Base-by-base conservation (phyloP, 176 grass and related monocot species). In the Urochloa ruziziensis region DNA sequence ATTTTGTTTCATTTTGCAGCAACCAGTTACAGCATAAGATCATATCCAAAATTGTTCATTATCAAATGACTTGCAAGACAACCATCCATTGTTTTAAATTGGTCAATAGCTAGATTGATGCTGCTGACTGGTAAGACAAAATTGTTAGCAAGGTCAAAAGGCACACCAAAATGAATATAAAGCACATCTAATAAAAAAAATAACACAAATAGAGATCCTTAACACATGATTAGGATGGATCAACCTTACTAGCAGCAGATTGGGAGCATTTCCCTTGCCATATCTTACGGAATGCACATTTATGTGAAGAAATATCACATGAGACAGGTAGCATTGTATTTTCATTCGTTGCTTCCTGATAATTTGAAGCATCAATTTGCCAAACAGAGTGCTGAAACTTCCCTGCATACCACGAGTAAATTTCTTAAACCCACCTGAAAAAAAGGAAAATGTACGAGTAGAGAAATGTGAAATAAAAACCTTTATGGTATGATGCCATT, bases 401-500 rank as follows among this genome's bases (percentile, higher is more conserved):
- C 58, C 89, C 95, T 98, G 84, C 73, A 90, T 27, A 54, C 4
- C 73, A 87, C 53, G 48, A 67, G 62, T 79, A 40, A 85, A 34
- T 39, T 81, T 77, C 42, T 49, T 70, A 77, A 72, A 21, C 30
- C 47, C 5, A 37, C 37, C 5, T n/a, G 52, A 61, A 80, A 80
- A 62, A 32, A 82, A n/a, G 29, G 32, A 63, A 86, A 80, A 72
- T 72, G 37, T 74, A 77, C 62, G 52, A 35, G 30, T 75, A 82
- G 15, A 70, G 10, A 89, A 76, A 61, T 57, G 21, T 59, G 44
- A 58, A 85, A 35, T 67, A 37, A 13, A 23, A 70, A 98, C 95
- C 89, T 95, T 93, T 98, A 86, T 98, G 85, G 62, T 93, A 98
- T 70, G 96, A 98, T 84, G 91, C 92, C 89, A 95, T 90, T 84